These are phyloP conservation scores for Lachancea mirantina DNA, from an alignment of 805 yeast species.

Conservation along the genomic window DNA sequence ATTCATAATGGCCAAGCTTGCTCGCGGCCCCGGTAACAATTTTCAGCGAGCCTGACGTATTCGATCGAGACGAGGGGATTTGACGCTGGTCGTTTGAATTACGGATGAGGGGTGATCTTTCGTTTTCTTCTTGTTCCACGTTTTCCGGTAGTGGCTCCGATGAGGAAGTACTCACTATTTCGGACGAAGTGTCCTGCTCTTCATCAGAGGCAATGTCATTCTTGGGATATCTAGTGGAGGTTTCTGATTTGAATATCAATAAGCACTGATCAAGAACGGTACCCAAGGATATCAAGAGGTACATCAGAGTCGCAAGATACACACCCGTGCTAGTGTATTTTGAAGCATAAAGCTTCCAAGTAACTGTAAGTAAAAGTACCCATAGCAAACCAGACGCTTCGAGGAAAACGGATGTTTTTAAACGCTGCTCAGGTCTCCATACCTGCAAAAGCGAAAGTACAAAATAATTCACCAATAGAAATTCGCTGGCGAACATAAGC, in stretches of 20 bases:
- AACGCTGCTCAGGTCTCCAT: slow-evolving; percentile 45
- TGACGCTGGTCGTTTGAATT: no score
- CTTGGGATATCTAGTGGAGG: no score
- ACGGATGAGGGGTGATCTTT: slow-evolving; percentile 30
- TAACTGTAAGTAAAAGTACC: slow-evolving; percentile 45
- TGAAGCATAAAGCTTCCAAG: slow-evolving; percentile 41
- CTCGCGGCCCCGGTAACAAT: no score
- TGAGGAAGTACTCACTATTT: not conserved
- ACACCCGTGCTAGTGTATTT: slow-evolving; percentile 45
- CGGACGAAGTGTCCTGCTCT: not conserved
- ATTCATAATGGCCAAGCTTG: no score
- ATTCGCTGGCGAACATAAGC: slow-evolving; percentile 40
- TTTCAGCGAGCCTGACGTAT: no score
- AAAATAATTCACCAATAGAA: slow-evolving; percentile 49
- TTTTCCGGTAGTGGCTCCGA: not conserved
- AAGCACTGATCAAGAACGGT: no score
- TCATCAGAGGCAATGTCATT: not conserved
- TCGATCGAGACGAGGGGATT: no score
- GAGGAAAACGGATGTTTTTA: slow-evolving; percentile 49
- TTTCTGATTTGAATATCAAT: no score
- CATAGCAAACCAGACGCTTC: slow-evolving; percentile 53
- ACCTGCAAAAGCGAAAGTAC: slow-evolving; percentile 38
- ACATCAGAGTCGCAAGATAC: slow-evolving; percentile 41
- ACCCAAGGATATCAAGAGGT: slow-evolving; percentile 40
- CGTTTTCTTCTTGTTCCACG: slow-evolving; percentile 23